Evolutionary conservation across 345 rosid species (phyloP).

Genomic region (Populus deltoides): DNA sequence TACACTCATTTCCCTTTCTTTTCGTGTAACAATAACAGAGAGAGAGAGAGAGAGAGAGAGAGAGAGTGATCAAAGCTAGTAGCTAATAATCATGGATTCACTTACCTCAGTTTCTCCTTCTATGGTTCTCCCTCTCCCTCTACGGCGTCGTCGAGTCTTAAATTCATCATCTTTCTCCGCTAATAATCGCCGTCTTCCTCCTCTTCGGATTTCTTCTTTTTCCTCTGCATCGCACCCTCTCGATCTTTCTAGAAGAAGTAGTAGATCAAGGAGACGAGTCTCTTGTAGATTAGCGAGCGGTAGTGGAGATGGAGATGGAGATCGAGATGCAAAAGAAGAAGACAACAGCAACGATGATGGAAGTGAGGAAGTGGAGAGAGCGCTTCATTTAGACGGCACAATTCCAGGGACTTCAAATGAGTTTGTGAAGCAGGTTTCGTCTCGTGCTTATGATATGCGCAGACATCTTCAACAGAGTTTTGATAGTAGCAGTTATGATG

Average conservation of each 20-base stretch:
- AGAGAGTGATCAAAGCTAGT: background rate
- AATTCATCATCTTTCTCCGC: conserved; percentile 32
- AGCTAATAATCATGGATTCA: conserved; percentile 51
- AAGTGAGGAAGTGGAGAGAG: conserved; percentile 70
- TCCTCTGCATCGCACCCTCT: conserved; percentile 23
- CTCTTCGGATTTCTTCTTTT: conserved; percentile 30
- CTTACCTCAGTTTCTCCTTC: conserved; percentile 71
- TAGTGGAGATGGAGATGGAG: conserved; percentile 10
- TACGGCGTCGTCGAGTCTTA: conserved; percentile 26
- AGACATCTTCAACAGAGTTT: conserved; percentile 76
- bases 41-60: background rate
- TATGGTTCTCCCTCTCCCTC: conserved; percentile 56
- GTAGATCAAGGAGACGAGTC: conserved; percentile 12
- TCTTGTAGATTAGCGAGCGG: conserved; percentile 39
- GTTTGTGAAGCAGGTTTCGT: conserved; percentile 79
- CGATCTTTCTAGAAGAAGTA: conserved; percentile 12
- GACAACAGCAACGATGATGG: conserved; percentile 39
- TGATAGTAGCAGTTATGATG: conserved; percentile 88
- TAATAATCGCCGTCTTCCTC: conserved; percentile 8
- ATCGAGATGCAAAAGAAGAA: conserved; percentile 14
- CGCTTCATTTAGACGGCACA: conserved; percentile 88
- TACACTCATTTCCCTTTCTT: background rate
- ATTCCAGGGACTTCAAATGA: conserved; percentile 80
- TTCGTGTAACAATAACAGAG: background rate
- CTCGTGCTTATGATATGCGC: conserved; percentile 97